These are phyloP conservation scores for Sodiomyces alkalinus DNA, from an alignment of 2,329 filamentous ascomycete genomes.

Conservation along the genomic window DNA sequence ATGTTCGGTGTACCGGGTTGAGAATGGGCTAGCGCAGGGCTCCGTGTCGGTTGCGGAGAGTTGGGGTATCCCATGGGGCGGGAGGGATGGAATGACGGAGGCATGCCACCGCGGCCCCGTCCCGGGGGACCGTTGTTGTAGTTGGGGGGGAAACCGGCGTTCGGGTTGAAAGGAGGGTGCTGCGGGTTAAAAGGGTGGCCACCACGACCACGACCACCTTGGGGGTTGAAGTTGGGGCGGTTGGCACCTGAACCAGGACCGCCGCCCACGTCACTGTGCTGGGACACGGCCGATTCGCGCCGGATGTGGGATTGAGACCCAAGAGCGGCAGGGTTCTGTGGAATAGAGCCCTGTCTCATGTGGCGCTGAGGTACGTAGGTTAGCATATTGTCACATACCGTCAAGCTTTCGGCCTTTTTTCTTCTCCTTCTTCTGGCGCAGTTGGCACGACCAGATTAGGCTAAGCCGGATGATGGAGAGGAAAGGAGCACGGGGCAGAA, in stretches of 20 bases:
- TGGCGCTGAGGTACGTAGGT: constrained; percentile 36
- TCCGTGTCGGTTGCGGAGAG: constrained; percentile 50
- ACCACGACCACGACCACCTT: constrained; percentile 34
- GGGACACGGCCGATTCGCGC: constrained; percentile 46
- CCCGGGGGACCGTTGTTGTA: constrained; percentile 27
- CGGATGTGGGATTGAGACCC: constrained; percentile 59
- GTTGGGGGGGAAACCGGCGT: constrained; percentile 26
- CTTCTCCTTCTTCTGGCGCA: too few relatives aligned
- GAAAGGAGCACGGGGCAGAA: too few relatives aligned
- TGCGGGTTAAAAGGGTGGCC: constrained; percentile 29
- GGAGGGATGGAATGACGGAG: constrained; percentile 26
- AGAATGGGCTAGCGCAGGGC: constrained; percentile 50
- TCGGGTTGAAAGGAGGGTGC: constrained; percentile 24
- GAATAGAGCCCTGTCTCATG: constrained; percentile 50
- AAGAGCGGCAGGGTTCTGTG: constrained; percentile 44
- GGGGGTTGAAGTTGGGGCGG: constrained; percentile 36
- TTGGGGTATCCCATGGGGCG: constrained; percentile 32
- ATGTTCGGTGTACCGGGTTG: constrained; percentile 57
- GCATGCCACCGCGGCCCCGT: constrained; percentile 34
- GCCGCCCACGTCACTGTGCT: constrained; percentile 47
- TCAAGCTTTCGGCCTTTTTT: not conserved
- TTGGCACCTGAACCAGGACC: constrained; percentile 43
- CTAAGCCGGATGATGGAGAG: too few relatives aligned
- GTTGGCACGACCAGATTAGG: too few relatives aligned
- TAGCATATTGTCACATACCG: constrained; percentile 2